A percentile compares a stretch with the other conserved stretches of the same genome.
phyloP scores from a whole-genome alignment of 2,329 filamentous ascomycete species.

The Dendrostoma leiphaemia region DNA sequence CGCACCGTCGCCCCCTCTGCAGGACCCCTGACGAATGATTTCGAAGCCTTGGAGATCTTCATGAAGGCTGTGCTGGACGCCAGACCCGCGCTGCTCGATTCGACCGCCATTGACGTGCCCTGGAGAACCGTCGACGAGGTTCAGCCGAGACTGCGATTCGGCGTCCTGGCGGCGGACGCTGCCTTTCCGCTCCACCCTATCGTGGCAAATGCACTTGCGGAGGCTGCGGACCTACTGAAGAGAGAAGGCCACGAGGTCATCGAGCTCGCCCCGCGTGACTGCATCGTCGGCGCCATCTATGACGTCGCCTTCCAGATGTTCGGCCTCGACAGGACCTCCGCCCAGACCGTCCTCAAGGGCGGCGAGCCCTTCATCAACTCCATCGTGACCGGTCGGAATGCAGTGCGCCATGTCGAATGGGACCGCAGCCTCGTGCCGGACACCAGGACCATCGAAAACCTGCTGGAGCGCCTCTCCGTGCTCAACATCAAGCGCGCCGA shows the following conservation, averaged over 20 bases:
- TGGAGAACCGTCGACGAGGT: slow-evolving; percentile 3
- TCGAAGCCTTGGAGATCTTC: slow-evolving; percentile 15
- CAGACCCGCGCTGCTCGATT: slow-evolving; percentile 13
- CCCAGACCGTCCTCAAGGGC: slow-evolving; percentile 1
- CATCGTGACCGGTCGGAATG: not conserved
- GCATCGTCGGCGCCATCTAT: slow-evolving; percentile 7
- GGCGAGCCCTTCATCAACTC: slow-evolving; percentile 18
- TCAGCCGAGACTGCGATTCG: slow-evolving; percentile 7
- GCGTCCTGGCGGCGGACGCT: slow-evolving; percentile 18
- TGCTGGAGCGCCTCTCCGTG: slow-evolving; percentile 6
- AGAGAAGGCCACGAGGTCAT: slow-evolving; percentile 13
- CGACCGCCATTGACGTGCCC: slow-evolving; percentile 14
- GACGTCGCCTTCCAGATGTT: slow-evolving; percentile 14
- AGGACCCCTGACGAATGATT: slow-evolving; percentile 18
- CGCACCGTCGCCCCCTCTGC: slow-evolving; percentile 13
- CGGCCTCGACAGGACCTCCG: slow-evolving; percentile 14
- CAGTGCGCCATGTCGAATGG: slow-evolving; percentile 7
- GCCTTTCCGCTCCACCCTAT: slow-evolving; percentile 18
- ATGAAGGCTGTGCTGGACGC: slow-evolving; percentile 17
- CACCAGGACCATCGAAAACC: slow-evolving; percentile 3
- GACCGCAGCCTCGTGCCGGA: slow-evolving; percentile 1
- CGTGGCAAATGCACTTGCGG: slow-evolving; percentile 3
- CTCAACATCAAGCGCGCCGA: slow-evolving; percentile 13
- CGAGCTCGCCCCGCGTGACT: not conserved
- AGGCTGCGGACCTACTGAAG: not conserved